Conservation (phyloP, 2,329 filamentous ascomycete species). For the Colletotrichum neosansevieriae region DNA sequence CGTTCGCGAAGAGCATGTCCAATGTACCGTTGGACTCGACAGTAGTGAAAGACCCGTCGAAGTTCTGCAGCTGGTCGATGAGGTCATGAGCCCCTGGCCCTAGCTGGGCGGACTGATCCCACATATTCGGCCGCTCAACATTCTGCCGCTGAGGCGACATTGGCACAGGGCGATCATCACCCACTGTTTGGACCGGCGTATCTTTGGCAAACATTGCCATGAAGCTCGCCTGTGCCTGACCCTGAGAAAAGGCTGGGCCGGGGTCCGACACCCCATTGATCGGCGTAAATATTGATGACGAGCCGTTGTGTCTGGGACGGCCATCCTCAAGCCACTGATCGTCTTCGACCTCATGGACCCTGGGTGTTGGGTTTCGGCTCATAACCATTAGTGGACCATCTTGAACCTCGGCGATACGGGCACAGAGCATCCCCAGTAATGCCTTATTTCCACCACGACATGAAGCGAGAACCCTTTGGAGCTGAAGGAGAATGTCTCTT, state of each 20-base stretch:
- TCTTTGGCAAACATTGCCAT: slow-evolving; percentile 25
- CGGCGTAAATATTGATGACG: slow-evolving; percentile 4
- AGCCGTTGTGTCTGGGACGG: background rate
- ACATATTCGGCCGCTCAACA: slow-evolving; percentile 11
- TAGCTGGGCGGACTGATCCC: slow-evolving; percentile 21
- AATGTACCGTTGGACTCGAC: slow-evolving; percentile 33
- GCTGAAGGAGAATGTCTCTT: slow-evolving; percentile 51
- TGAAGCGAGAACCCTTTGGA: slow-evolving; percentile 55
- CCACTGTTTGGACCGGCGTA: background rate
- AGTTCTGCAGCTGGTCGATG: slow-evolving; percentile 31
- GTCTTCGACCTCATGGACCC: slow-evolving; percentile 37
- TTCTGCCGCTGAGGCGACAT: slow-evolving; percentile 15
- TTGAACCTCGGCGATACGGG: slow-evolving; percentile 39
- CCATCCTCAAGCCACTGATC: slow-evolving; percentile 25
- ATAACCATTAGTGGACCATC: slow-evolving; percentile 23
- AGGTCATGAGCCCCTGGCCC: slow-evolving; percentile 24
- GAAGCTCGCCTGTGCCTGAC: slow-evolving; percentile 25
- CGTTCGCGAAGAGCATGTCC: slow-evolving; percentile 37
- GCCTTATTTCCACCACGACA: slow-evolving; percentile 57
- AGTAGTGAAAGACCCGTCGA: slow-evolving; percentile 33
- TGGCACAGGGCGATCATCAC: background rate
- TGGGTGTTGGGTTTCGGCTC: slow-evolving; percentile 6
- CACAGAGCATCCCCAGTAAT: slow-evolving; percentile 50
- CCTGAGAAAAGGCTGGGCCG: slow-evolving; percentile 1
- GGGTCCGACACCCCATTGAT: background rate